These are phyloP conservation scores for Lipomyces yamadae DNA, from an alignment of 805 yeast genomes.

Conservation along the genomic window DNA sequence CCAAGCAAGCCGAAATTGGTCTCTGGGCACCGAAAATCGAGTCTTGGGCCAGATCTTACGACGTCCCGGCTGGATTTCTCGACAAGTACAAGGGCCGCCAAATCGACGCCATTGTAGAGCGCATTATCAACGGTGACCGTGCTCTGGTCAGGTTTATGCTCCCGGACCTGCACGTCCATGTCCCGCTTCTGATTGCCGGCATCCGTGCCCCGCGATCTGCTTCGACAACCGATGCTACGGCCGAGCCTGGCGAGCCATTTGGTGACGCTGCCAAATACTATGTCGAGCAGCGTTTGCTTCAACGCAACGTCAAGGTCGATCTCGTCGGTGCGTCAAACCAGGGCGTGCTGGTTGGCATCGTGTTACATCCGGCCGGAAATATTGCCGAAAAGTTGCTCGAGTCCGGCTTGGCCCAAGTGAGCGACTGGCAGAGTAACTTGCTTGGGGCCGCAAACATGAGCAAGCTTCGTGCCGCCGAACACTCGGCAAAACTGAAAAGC, in stretches of 20 bases:
- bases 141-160: slow-evolving; percentile 62
- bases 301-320: slow-evolving; percentile 60
- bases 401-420: slow-evolving; percentile 72
- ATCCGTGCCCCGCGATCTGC: slow-evolving; percentile 68
- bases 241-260: slow-evolving; percentile 61
- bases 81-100: slow-evolving; percentile 51
- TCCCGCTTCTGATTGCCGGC: slow-evolving; percentile 74
- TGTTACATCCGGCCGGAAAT: slow-evolving; percentile 77
- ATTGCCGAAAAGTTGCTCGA: slow-evolving; percentile 69
- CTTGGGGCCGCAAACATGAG: slow-evolving; percentile 71
- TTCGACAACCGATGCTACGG: slow-evolving; percentile 46
- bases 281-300: slow-evolving; percentile 67
- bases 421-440: slow-evolving; percentile 76
- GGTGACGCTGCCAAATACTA: slow-evolving; percentile 70
- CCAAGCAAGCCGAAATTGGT: slow-evolving; percentile 58
- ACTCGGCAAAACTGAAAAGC: slow-evolving; percentile 59
- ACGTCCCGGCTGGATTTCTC: slow-evolving; percentile 47
- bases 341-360: slow-evolving; percentile 58
- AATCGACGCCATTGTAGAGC: slow-evolving; percentile 68
- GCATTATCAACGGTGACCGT: slow-evolving; percentile 78
- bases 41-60: slow-evolving; percentile 28
- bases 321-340: slow-evolving; percentile 63
- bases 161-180: slow-evolving; percentile 58
- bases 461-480: slow-evolving; percentile 66
- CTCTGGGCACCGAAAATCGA: slow-evolving; percentile 53